Percentiles rank a stretch among this genome's conserved stretches.
phyloP scores from a whole-genome alignment of 176 grass and related monocot genomes.

The Puya raimondii region DNA sequence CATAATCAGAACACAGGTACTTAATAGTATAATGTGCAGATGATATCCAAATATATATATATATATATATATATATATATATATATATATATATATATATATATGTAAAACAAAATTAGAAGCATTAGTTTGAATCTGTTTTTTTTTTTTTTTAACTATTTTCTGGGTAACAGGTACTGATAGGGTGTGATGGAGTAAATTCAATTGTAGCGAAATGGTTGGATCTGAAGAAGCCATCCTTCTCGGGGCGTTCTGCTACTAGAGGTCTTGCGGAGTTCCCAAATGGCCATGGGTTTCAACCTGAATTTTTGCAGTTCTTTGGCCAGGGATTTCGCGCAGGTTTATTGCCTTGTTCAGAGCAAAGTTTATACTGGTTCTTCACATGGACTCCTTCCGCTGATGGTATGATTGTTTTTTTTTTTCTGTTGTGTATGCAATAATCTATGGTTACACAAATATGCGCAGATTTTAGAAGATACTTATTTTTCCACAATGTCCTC shows the following conservation, averaged over 20 bases:
- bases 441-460: not conserved
- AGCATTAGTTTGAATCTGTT: not conserved
- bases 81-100: no score
- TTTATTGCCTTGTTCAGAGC: constrained; percentile 35
- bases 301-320: constrained; percentile 28
- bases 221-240: constrained; percentile 29
- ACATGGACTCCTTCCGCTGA: constrained; percentile 38
- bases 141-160: no score
- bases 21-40: constrained; percentile 10
- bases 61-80: no score
- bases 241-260: constrained; percentile 33
- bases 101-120: not conserved
- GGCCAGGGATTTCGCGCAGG: constrained; percentile 38
- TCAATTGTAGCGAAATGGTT: constrained; percentile 62
- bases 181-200: constrained; percentile 65
- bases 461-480: not conserved
- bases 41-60: not conserved
- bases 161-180: constrained; percentile 32
- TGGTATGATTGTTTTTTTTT: not conserved
- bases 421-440: not conserved
- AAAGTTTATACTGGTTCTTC: constrained; percentile 69
- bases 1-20: constrained; percentile 54
- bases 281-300: constrained; percentile 38
- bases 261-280: constrained; percentile 44
- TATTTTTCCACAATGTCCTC: no score